Percentiles rank a stretch among this genome's conserved stretches.
Evolutionary conservation across 495 filamentous ascomycete genomes (phyloP).

Genomic region (Sporormia fimetaria): DNA sequence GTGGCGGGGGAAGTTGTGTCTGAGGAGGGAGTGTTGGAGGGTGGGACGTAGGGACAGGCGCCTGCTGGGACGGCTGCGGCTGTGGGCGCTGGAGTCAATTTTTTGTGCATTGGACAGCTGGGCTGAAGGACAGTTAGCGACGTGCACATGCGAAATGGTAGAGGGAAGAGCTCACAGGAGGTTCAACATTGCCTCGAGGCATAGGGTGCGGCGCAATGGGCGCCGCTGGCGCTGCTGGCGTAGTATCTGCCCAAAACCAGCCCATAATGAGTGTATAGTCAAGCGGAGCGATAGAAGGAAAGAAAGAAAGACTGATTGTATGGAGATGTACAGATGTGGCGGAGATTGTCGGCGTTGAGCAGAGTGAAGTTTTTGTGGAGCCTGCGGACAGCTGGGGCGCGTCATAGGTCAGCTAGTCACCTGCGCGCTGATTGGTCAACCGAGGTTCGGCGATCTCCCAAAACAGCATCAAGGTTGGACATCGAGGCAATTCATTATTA

Average conservation of each 20-base stretch:
- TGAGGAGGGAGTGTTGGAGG: conserved; percentile 40
- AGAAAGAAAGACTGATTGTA: not conserved
- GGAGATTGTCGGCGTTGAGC: conserved; percentile 2
- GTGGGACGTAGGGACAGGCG: conserved; percentile 37
- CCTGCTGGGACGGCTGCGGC: conserved; percentile 35
- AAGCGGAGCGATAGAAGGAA: not conserved
- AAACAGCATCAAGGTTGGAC: no score
- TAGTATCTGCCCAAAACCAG: conserved; percentile 92
- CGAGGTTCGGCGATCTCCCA: no score
- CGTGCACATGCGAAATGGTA: not conserved
- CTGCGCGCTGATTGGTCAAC: conserved; percentile 13
- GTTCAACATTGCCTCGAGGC: conserved; percentile 36
- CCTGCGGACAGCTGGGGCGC: conserved; percentile 9
- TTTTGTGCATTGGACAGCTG: conserved; percentile 82
- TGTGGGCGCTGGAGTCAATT: conserved; percentile 38
- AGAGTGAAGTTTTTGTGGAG: conserved; percentile 8
- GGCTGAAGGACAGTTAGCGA: conserved; percentile 47
- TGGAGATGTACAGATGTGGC: conserved; percentile 8
- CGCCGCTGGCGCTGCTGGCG: conserved; percentile 34
- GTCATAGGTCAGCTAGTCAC: no score
- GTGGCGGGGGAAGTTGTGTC: conserved; percentile 34
- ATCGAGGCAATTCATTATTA: no score
- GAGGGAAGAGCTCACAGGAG: conserved; percentile 55
- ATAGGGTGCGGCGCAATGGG: conserved; percentile 38
- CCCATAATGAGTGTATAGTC: conserved; percentile 50